Base-by-base conservation (phyloP, 148 eudicot species). In the Rhododendron ferrugineum region DNA sequence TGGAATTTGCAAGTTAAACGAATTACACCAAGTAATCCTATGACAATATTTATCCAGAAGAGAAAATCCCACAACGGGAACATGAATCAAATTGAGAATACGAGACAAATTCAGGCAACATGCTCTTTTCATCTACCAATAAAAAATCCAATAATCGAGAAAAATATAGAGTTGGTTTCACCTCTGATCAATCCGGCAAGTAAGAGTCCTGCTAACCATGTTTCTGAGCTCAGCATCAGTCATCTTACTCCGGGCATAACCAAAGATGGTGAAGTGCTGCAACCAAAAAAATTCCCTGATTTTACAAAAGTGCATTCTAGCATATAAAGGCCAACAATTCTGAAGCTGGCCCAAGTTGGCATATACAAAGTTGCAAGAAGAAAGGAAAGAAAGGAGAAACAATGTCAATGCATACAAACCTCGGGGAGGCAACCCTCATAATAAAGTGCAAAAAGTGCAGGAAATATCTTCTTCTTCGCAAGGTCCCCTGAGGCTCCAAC, bases 161-260 rank as follows among this genome's bases (percentile, higher is more conserved):
- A 76, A 78, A 66, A 86, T 11, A 30, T 3, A 13, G 82, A 80
- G 79, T 23, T 32, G 74, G 42, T 34, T 50, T 52, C 84, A 96
- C 99, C 99, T 94, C 88, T 96, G 93, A 87, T 96, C 99, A 83
- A 96, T 96, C 85, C 99, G 91, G 91, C 99, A 96, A 88, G 96
- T 95, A 81, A 96, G 98, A 70, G 99, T 95, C 90, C 85, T 95
- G 94, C 99, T 93, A 87, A 95, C 96, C 98, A 94, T 97, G 85
- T 80, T 90, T 85, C 99, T 89, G 62, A 97, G 92, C 87, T 97
- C 98, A 68, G 90, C 98, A 91, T 96, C 99, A 82, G 92, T 94
- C 99, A 96, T 95, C 93, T 96, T 96, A 92, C 99, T 96, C 86
- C 98, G 91, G 37, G 99, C 98, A 94, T 96, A 96, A 84, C 99